Conservation (phyloP, 306 rosid genomes). For the Aeschynomene evenia region DNA sequence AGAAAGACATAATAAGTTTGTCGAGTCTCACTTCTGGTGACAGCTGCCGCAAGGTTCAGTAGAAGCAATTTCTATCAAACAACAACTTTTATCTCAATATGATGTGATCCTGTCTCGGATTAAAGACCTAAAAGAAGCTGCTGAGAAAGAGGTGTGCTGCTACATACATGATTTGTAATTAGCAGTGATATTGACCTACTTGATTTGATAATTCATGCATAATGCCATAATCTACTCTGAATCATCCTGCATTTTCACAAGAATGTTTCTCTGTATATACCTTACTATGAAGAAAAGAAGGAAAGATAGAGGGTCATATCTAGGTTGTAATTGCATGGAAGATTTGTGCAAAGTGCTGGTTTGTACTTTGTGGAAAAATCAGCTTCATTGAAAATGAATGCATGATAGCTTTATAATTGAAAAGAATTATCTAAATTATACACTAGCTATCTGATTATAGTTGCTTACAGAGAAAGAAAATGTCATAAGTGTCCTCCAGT, state of each 20-base stretch:
- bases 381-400: conserved; percentile 16
- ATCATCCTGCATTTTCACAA: background rate
- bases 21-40: conserved; percentile 26
- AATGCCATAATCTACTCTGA: conserved; percentile 6
- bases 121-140: conserved; percentile 76
- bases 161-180: conserved; percentile 31
- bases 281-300: conserved; percentile 3
- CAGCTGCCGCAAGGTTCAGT: conserved; percentile 88
- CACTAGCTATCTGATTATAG: background rate
- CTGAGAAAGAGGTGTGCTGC: conserved; percentile 80
- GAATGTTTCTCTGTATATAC: background rate
- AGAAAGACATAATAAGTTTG: conserved; percentile 11
- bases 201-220: background rate
- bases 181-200: background rate
- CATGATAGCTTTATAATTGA: conserved; percentile 4
- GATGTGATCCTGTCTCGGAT: conserved; percentile 86
- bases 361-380: conserved; percentile 10
- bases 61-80: conserved; percentile 75
- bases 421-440: conserved; percentile 2
- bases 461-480: conserved; percentile 18
- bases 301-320: background rate
- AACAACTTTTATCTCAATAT: conserved; percentile 88
- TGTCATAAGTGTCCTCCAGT: conserved; percentile 4
- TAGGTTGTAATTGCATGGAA: background rate
- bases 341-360: conserved; percentile 10